Percentiles rank a stretch among this genome's conserved stretches.
Conservation (phyloP, 2,329 filamentous ascomycete species). For the Botrytis fragariae region DNA sequence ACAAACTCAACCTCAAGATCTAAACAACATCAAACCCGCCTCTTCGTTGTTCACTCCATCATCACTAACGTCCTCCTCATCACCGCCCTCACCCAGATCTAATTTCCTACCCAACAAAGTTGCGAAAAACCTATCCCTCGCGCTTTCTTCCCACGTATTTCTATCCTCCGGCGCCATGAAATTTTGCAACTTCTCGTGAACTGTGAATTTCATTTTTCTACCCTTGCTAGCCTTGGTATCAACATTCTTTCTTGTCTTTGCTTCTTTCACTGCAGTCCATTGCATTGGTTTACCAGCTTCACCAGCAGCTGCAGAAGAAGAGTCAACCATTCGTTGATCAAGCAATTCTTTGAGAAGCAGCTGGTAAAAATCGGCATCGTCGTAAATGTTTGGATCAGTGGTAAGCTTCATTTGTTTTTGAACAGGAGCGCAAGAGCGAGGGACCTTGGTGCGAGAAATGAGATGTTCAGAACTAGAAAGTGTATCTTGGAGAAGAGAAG, state of each 20-base stretch:
- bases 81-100: constrained; percentile 57
- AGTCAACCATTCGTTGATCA: constrained; percentile 77
- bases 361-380: constrained; percentile 95
- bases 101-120: constrained; percentile 71
- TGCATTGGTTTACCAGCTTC: constrained; percentile 44
- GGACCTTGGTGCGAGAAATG: constrained; percentile 64
- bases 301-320: constrained; percentile 44
- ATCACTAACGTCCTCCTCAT: constrained; percentile 49
- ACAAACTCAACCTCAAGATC: constrained; percentile 26
- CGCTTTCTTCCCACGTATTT: constrained; percentile 73
- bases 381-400: constrained; percentile 69
- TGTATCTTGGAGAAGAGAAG: constrained; percentile 67
- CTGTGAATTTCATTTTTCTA: constrained; percentile 87
- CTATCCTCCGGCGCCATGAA: constrained; percentile 94
- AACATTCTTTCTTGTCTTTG: constrained; percentile 77
- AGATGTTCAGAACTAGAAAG: constrained; percentile 65
- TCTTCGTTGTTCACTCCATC: constrained; percentile 41
- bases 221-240: constrained; percentile 96
- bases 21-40: constrained; percentile 38
- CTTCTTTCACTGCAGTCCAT: constrained; percentile 69
- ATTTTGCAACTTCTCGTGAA: constrained; percentile 96
- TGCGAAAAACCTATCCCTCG: constrained; percentile 74
- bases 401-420: constrained; percentile 58
- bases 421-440: constrained; percentile 72
- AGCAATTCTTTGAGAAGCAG: constrained; percentile 89